These are phyloP conservation scores for Herpotrichia juniperi DNA, from an alignment of 2,329 filamentous ascomycete species.

Conservation along the genomic window DNA sequence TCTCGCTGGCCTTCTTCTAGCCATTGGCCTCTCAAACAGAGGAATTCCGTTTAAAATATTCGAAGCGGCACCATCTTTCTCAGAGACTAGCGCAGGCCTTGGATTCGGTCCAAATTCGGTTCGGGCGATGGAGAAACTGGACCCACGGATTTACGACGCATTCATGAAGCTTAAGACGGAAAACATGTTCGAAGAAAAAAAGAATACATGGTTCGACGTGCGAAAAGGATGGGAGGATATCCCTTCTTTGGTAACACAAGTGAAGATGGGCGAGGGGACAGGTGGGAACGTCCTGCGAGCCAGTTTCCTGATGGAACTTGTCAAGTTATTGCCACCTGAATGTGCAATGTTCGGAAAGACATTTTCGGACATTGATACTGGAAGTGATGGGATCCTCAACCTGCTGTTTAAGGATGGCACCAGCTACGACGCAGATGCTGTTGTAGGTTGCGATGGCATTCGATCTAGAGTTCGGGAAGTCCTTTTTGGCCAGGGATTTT, in stretches of 20 bases:
- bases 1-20: slow-evolving; percentile 20
- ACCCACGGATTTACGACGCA: neutral
- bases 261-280: no score
- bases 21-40: slow-evolving; percentile 16
- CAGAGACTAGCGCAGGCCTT: slow-evolving; percentile 26
- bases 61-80: slow-evolving; percentile 17
- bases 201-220: slow-evolving; percentile 12
- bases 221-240: no score
- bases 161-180: neutral
- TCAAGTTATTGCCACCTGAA: no score
- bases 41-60: slow-evolving; percentile 21
- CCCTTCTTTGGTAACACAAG: no score
- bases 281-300: no score
- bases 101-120: slow-evolving; percentile 55
- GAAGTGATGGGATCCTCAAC: no score
- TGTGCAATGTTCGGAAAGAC: no score
- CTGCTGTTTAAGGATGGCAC: neutral
- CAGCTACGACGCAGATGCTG: slow-evolving; percentile 7
- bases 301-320: no score
- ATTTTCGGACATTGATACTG: slow-evolving; percentile 28
- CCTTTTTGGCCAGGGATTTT: slow-evolving; percentile 10
- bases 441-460: slow-evolving; percentile 57
- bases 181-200: neutral
- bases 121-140: slow-evolving; percentile 51
- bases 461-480: slow-evolving; percentile 29